Conservation (phyloP, 2,329 filamentous ascomycete genomes). For the Hypoxylon sp. region DNA sequence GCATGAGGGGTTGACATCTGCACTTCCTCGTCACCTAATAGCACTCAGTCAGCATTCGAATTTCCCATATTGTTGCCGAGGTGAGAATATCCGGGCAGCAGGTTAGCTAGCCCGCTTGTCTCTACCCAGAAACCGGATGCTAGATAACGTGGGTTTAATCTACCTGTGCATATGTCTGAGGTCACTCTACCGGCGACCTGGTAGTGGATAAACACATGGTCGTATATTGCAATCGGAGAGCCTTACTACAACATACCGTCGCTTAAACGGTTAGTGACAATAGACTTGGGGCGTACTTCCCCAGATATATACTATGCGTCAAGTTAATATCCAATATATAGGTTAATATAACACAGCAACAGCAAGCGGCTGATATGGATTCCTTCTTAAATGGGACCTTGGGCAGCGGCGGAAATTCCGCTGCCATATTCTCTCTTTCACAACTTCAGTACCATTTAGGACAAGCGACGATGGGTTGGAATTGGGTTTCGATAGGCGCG, state of each 20-base stretch:
- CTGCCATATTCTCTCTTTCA: not conserved
- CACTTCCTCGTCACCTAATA: constrained; percentile 1
- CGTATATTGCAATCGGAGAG: constrained; percentile 17
- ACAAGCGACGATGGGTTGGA: constrained; percentile 33
- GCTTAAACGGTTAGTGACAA: constrained; percentile 7
- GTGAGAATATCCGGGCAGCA: constrained; percentile 21
- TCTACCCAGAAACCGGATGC: constrained; percentile 8
- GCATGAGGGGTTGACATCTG: constrained; percentile 10
- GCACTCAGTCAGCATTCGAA: constrained; percentile 6
- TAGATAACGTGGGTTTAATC: constrained; percentile 11
- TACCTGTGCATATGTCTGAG: constrained; percentile 9
- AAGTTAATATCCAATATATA: constrained; percentile 20
- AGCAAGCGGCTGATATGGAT: not conserved
- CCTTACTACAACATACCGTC: constrained; percentile 2
- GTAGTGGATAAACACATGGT: constrained; percentile 19
- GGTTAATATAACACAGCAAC: constrained; percentile 14
- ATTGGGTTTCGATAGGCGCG: constrained; percentile 18
- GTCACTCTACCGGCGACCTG: constrained; percentile 14
- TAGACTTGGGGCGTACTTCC: constrained; percentile 10
- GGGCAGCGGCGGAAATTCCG: constrained; percentile 1
- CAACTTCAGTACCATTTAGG: not conserved
- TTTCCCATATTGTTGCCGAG: constrained; percentile 21
- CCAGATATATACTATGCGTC: not conserved
- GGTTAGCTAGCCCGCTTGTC: constrained; percentile 1
- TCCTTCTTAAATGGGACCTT: constrained; percentile 17